Percentiles rank a stretch among this genome's conserved stretches.
Evolutionary conservation across 331 rosid genomes (phyloP).

Genomic region (Ulmus americana): DNA sequence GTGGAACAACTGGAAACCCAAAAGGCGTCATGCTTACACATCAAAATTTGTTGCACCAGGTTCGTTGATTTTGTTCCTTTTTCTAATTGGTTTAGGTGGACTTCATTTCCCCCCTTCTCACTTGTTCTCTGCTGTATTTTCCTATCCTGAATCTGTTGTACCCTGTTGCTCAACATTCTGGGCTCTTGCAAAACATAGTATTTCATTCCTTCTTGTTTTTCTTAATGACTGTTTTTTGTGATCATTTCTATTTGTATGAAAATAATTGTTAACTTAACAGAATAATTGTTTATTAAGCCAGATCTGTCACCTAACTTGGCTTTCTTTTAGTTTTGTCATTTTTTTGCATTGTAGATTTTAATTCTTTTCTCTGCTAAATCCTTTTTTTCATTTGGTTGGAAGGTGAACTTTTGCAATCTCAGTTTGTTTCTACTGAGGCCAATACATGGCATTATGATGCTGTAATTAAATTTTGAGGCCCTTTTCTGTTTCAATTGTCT

Average conservation of each 20-base stretch:
- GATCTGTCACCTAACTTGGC: too few relatives aligned
- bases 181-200: too few relatives aligned
- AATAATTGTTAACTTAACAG: too few relatives aligned
- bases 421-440: conserved; percentile 19
- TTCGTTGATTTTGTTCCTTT: conserved; percentile 24
- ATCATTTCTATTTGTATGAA: too few relatives aligned
- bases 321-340: too few relatives aligned
- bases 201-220: too few relatives aligned
- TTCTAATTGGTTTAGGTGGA: conserved; percentile 9
- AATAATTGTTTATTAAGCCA: too few relatives aligned
- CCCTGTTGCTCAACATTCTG: too few relatives aligned
- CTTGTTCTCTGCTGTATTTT: conserved; percentile 4
- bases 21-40: conserved; percentile 96
- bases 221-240: too few relatives aligned
- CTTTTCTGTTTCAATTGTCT: conserved; percentile 19
- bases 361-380: too few relatives aligned
- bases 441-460: not conserved
- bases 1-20: conserved; percentile 94
- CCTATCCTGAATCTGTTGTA: not conserved
- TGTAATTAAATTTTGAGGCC: conserved; percentile 10
- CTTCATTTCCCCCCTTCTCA: not conserved
- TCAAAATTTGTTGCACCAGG: conserved; percentile 90
- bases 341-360: too few relatives aligned
- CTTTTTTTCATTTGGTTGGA: too few relatives aligned
- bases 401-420: not conserved